Conservation (phyloP, 179 eudicot genomes). For the Silene coronaria region DNA sequence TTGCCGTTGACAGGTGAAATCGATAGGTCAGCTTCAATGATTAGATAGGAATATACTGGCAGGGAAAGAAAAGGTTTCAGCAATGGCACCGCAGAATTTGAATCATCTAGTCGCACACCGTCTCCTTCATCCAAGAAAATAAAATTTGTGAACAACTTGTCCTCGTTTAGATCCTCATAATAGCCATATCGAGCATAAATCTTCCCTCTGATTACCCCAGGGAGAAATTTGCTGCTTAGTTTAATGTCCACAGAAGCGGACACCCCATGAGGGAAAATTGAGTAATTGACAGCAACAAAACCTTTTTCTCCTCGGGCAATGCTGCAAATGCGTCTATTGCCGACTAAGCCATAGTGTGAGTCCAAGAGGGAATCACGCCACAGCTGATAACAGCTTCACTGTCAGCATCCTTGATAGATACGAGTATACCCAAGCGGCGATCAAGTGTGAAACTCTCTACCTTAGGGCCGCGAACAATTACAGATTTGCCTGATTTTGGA, state of each 20-base stretch:
- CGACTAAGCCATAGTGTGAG: too few species aligned
- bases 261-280: not conserved
- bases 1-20: not conserved
- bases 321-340: not conserved
- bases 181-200: not conserved
- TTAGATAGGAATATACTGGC: not conserved
- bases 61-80: not conserved
- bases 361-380: too few species aligned
- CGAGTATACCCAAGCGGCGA: not conserved
- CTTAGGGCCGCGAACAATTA: too few species aligned
- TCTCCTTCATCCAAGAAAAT: too few species aligned
- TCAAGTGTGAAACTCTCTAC: too few species aligned
- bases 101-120: not conserved
- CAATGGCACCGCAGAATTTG: not conserved
- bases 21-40: not conserved
- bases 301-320: not conserved
- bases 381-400: not conserved
- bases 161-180: too few species aligned
- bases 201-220: not conserved
- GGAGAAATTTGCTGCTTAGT: not conserved
- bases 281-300: constrained; percentile 2
- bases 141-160: too few species aligned
- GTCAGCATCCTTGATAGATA: not conserved
- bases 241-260: not conserved
- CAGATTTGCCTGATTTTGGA: not conserved